Conservation (phyloP, 495 filamentous ascomycete genomes). For the Evansstolkia leycettana region DNA sequence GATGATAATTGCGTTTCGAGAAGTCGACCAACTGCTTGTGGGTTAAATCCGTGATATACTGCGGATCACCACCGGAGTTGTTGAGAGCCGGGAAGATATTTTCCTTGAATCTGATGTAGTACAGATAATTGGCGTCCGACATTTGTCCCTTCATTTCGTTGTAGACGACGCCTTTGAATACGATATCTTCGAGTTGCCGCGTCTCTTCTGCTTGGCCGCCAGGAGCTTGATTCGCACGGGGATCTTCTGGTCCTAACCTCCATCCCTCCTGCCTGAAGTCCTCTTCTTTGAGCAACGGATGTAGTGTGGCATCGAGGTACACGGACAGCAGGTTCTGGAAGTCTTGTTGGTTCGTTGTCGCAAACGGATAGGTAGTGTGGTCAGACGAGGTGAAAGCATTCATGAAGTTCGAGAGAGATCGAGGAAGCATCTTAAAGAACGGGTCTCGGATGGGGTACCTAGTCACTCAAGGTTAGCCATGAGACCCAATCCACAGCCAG, state of each 20-base stretch:
- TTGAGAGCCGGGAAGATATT: constrained; percentile 87
- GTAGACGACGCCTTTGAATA: constrained; percentile 98
- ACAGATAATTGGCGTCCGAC: constrained; percentile 93
- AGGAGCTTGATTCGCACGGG: constrained; percentile 36
- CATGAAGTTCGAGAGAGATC: constrained; percentile 97
- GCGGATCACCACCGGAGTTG: constrained; percentile 91
- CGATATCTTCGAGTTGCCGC: constrained; percentile 38
- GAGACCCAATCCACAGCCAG: constrained; percentile 1
- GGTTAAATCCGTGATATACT: constrained; percentile 90
- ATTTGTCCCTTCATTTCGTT: constrained; percentile 99
- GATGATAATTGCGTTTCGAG: constrained; percentile 86
- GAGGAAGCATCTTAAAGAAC: constrained; percentile 98
- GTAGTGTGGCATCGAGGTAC: constrained; percentile 87
- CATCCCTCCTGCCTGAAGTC: constrained; percentile 96
- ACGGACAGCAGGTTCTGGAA: constrained; percentile 94
- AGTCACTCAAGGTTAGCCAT: constrained; percentile 9
- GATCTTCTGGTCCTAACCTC: constrained; percentile 88
- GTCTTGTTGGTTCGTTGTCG: constrained; percentile 92
- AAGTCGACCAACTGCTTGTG: constrained; percentile 76
- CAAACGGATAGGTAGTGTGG: constrained; percentile 96
- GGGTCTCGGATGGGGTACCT: constrained; percentile 94
- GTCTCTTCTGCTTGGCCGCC: constrained; percentile 23
- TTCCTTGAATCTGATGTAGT: constrained; percentile 87
- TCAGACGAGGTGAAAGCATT: constrained; percentile 95
- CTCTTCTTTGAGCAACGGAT: constrained; percentile 74